Conservation (phyloP, 148 eudicot genomes). For the Euryodendron excelsum region DNA sequence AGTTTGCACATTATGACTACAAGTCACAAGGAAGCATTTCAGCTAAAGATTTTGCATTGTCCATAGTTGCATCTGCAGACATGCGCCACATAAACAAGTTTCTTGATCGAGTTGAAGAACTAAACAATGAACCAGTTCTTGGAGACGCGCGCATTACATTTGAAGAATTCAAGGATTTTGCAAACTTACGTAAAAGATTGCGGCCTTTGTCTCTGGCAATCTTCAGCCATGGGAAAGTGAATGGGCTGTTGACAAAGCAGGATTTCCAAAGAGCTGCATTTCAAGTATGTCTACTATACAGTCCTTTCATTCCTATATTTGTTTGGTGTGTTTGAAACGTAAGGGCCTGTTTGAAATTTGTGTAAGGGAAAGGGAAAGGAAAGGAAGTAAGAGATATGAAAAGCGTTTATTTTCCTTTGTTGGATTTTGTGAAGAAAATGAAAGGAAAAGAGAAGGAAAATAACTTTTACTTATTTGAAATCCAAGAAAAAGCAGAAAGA, state of each 20-base stretch:
- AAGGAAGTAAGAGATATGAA: no score
- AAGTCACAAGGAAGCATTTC: slow-evolving; percentile 14
- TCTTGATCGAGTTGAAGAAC: slow-evolving; percentile 8
- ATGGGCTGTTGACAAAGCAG: slow-evolving; percentile 61
- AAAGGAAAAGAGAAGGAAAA: no score
- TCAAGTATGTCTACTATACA: no score
- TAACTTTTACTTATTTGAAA: no score
- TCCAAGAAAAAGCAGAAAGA: no score
- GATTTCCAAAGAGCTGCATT: slow-evolving; percentile 87
- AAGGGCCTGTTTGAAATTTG: no score
- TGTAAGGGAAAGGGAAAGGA: no score
- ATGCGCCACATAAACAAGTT: background rate
- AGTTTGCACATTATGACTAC: slow-evolving; percentile 12
- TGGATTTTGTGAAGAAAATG: no score
- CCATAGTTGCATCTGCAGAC: slow-evolving; percentile 5
- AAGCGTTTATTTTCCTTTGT: no score
- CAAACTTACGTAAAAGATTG: slow-evolving; percentile 56
- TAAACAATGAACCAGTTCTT: background rate
- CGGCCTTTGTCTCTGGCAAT: slow-evolving; percentile 71
- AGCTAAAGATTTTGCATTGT: slow-evolving; percentile 1
- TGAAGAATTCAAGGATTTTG: slow-evolving; percentile 70
- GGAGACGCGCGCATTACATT: slow-evolving; percentile 42
- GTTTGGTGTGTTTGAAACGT: no score
- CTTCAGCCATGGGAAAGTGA: slow-evolving; percentile 71
- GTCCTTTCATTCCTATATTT: no score